A percentile compares a stretch with the other conserved stretches of the same genome.
phyloP scores from a whole-genome alignment of 306 rosid species.

The Myrica gale region DNA sequence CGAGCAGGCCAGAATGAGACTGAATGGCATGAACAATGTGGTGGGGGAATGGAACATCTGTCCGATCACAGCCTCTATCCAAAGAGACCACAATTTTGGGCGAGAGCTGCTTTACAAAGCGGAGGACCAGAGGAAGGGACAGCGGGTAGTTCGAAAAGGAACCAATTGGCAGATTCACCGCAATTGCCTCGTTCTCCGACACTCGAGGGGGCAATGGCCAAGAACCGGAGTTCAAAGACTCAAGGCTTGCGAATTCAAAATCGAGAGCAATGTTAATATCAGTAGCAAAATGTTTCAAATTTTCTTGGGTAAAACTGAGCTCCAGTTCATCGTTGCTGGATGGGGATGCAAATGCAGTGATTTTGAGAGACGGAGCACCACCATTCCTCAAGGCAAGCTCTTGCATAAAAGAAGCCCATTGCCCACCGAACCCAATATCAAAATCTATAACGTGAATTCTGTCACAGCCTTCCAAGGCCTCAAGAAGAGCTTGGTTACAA shows the following conservation, averaged over 20 bases:
- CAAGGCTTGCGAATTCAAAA: slow-evolving; percentile 56
- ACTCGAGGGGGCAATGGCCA: slow-evolving; percentile 57
- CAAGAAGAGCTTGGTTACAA: slow-evolving; percentile 82
- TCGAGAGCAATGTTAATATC: slow-evolving; percentile 70
- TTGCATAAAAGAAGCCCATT: slow-evolving; percentile 92
- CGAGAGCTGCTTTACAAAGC: slow-evolving; percentile 64
- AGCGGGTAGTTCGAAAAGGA: slow-evolving; percentile 47
- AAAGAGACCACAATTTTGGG: slow-evolving; percentile 75
- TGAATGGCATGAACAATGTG: slow-evolving; percentile 56
- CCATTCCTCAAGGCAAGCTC: slow-evolving; percentile 70
- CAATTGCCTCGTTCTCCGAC: slow-evolving; percentile 60
- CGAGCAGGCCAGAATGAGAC: slow-evolving; percentile 56
- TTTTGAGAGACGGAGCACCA: slow-evolving; percentile 56
- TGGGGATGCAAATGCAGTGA: slow-evolving; percentile 71
- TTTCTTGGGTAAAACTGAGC: slow-evolving; percentile 74
- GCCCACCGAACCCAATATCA: slow-evolving; percentile 90
- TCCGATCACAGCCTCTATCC: slow-evolving; percentile 61
- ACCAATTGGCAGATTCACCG: slow-evolving; percentile 64
- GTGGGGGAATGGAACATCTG: slow-evolving; percentile 57
- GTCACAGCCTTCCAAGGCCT: slow-evolving; percentile 68
- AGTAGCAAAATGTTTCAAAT: slow-evolving; percentile 63
- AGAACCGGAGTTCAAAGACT: slow-evolving; percentile 53
- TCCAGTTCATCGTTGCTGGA: slow-evolving; percentile 59
- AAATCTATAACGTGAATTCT: slow-evolving; percentile 70
- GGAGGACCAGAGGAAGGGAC: slow-evolving; percentile 54